Conservation (phyloP, 768 basidiomycete genomes). For the Pleurotus citrinopileatus region DNA sequence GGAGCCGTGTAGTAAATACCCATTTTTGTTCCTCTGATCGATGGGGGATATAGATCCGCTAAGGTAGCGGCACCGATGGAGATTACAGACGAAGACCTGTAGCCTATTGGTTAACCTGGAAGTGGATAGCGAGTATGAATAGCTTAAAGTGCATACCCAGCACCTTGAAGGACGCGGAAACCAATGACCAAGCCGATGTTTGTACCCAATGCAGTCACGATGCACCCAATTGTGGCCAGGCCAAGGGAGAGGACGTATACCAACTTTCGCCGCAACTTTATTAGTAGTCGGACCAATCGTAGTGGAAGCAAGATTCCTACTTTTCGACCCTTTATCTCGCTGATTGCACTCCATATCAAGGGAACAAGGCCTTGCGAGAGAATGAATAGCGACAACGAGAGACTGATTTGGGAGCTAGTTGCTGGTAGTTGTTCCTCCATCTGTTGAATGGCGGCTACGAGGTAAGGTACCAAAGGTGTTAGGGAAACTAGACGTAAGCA, state of each 20-base stretch:
- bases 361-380: slow-evolving; percentile 68
- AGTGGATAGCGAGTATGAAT: slow-evolving; percentile 48
- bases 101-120: slow-evolving; percentile 12
- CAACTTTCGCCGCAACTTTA: slow-evolving; percentile 33
- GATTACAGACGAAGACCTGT: slow-evolving; percentile 63
- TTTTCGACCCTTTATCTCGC: slow-evolving; percentile 77
- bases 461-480: neutral
- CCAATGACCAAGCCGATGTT: slow-evolving; percentile 58
- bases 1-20: slow-evolving; percentile 81
- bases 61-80: slow-evolving; percentile 75
- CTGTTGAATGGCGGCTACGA: slow-evolving; percentile 56
- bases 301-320: slow-evolving; percentile 27
- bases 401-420: slow-evolving; percentile 57
- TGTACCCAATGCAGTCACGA: slow-evolving; percentile 53
- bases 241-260: slow-evolving; percentile 53
- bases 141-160: slow-evolving; percentile 40
- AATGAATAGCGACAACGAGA: slow-evolving; percentile 71
- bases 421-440: slow-evolving; percentile 62
- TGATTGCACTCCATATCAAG: slow-evolving; percentile 63
- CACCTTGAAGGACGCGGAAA: slow-evolving; percentile 67
- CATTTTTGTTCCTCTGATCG: slow-evolving; percentile 75
- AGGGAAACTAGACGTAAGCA: neutral
- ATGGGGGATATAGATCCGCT: slow-evolving; percentile 74
- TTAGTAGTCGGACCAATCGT: neutral
- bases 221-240: slow-evolving; percentile 53